Base-by-base conservation (phyloP, 148 eudicot species). In the Euryodendron excelsum region DNA sequence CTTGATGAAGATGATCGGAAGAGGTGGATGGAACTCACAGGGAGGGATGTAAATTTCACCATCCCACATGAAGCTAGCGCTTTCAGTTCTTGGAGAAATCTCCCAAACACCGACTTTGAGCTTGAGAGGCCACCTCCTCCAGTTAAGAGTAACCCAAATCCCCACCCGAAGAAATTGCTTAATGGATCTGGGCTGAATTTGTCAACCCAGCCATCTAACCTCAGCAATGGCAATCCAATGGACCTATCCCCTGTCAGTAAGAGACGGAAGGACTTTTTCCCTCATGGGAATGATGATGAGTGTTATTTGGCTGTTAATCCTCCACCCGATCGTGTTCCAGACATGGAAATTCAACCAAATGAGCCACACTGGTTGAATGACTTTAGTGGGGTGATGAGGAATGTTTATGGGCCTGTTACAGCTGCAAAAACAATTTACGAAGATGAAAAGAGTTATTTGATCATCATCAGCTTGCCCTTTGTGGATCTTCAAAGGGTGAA, bases 401-500 rank as follows among this genome's bases (percentile, higher is more conserved):
- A 61, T 61, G 82, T 55, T 4, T 79, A 76, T 67, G 87, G 87
- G 34, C 87, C 87, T 11, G 87, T 85, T 31, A 85, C 87, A 27
- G 87, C 80, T 74, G 87, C 87, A 11, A 85, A 85, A 72, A 72
- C 87, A 27, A 82, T 85, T 25, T 85, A 85, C 25, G 87, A 85
- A 75, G 87, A 85, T 58, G 83, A 85, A 20, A 66, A 82, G 39
- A 85, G 87, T 48, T 85, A 69, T 44, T 79, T 85, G 70, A 85
- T 85, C 17, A 62, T 85, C 25, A 69, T 85, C n/a, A 78, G 80
- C 75, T 63, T 85, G 59, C 87, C 87, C 4, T 85, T 82, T 79
- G 80, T 80, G 13, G 82, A 85, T 76, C 78, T 75, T 12, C 65
- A 82, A 64, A 79, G 78, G 76, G 87, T 85, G 66, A 85, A 85